Percentiles rank a stretch among this genome's conserved stretches.
Conservation (phyloP, 2,329 filamentous ascomycete genomes). For the Hortaea werneckii region DNA sequence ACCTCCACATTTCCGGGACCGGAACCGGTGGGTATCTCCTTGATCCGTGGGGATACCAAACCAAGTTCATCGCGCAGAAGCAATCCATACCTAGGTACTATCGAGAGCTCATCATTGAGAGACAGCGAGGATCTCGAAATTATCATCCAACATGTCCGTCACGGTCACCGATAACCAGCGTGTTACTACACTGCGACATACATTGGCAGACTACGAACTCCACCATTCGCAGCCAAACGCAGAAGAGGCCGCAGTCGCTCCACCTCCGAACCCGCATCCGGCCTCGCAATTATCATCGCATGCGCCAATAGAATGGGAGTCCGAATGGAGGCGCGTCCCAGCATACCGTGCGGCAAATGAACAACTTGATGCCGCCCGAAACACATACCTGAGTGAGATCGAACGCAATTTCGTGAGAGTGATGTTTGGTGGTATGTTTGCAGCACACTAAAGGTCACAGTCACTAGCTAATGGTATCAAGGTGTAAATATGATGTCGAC, state of each 20-base stretch:
- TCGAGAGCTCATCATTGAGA: no score
- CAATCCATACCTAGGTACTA: no score
- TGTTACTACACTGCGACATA: slow-evolving; percentile 26
- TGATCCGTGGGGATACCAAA: no score
- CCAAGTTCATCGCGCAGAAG: no score
- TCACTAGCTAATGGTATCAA: neutral
- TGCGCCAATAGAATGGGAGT: slow-evolving; percentile 36
- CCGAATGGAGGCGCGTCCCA: slow-evolving; percentile 38
- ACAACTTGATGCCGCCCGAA: slow-evolving; percentile 33
- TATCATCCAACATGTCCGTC: slow-evolving; percentile 27
- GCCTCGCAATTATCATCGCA: slow-evolving; percentile 6
- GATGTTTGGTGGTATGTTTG: slow-evolving; percentile 38
- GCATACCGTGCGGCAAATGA: slow-evolving; percentile 37
- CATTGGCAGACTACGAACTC: slow-evolving; percentile 39
- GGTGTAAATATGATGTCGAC: slow-evolving; percentile 21
- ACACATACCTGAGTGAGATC: slow-evolving; percentile 33
- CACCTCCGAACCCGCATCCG: slow-evolving; percentile 22
- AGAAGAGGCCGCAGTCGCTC: slow-evolving; percentile 18
- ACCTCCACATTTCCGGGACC: no score
- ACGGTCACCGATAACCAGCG: slow-evolving; percentile 34
- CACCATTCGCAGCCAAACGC: slow-evolving; percentile 27
- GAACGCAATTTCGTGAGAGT: slow-evolving; percentile 40
- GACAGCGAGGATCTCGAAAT: no score
- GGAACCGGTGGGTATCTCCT: no score
- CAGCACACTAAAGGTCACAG: neutral